Evolutionary conservation across 192 early-diverging fungal species (phyloP).

Genomic region (Backusella sp.): DNA sequence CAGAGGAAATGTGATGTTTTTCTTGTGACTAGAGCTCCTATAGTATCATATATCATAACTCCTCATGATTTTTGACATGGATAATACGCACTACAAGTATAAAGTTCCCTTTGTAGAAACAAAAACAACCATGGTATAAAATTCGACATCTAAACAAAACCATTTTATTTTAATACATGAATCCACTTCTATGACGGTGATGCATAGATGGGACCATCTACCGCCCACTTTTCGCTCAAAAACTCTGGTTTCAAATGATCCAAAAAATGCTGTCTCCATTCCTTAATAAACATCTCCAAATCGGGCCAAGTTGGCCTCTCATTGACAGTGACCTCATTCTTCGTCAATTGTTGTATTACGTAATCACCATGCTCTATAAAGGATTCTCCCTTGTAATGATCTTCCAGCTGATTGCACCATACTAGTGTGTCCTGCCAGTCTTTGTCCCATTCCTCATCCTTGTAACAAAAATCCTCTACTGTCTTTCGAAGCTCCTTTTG

Average conservation of each 20-base stretch:
- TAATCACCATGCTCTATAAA: conserved; percentile 30
- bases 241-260: conserved; percentile 23
- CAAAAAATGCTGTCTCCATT: conserved; percentile 35
- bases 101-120: too few relatives aligned
- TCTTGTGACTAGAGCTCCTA: too few relatives aligned
- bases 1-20: too few relatives aligned
- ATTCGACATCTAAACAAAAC: neutral
- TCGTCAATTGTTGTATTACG: conserved; percentile 20
- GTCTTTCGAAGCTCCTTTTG: neutral
- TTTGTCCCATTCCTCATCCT: neutral
- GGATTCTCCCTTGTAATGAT: conserved; percentile 18
- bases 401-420: conserved; percentile 15
- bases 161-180: neutral
- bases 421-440: neutral
- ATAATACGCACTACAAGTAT: too few relatives aligned
- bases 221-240: conserved; percentile 28
- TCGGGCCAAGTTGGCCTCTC: conserved; percentile 22
- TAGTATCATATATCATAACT: too few relatives aligned
- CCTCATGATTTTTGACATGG: too few relatives aligned
- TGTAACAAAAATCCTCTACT: neutral
- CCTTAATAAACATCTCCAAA: conserved; percentile 27
- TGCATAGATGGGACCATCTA: conserved; percentile 31
- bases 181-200: neutral
- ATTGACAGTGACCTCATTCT: neutral
- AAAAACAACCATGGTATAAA: neutral